Percentiles rank a stretch among this genome's conserved stretches.
phyloP scores from a whole-genome alignment of 257 asterid genomes.

The Solanum bulbocastanum region DNA sequence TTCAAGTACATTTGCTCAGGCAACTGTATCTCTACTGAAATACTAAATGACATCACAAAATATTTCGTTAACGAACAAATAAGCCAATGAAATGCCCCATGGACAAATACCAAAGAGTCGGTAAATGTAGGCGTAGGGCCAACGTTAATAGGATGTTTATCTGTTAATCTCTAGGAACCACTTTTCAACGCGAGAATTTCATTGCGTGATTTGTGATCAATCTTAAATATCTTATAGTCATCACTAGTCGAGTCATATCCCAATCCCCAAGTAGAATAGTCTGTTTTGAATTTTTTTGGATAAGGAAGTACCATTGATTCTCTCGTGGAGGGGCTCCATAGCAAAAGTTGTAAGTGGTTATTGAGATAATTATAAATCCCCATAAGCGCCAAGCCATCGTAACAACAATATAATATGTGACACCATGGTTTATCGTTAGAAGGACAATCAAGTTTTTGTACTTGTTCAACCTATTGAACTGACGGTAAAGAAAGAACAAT shows the following conservation, averaged over 20 bases:
- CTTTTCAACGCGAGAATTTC: background rate
- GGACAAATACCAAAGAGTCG: background rate
- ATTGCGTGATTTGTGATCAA: background rate
- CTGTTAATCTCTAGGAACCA: background rate
- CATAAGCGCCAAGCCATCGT: background rate
- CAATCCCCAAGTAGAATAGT: background rate
- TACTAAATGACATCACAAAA: no score
- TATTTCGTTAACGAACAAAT: no score
- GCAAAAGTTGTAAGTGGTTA: background rate
- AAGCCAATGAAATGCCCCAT: no score
- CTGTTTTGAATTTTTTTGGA: background rate
- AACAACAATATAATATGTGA: background rate
- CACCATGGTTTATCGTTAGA: background rate
- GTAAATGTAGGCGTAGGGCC: background rate
- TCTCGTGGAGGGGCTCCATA: background rate
- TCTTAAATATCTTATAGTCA: background rate
- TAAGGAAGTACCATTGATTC: background rate
- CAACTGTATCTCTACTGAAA: background rate
- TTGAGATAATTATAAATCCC: background rate
- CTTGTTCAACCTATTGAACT: background rate
- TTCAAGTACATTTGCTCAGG: background rate
- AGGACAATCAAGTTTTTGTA: background rate
- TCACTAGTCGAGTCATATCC: background rate
- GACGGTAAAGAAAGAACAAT: background rate
- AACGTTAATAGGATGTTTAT: background rate